A percentile compares a stretch with the other conserved stretches of the same genome.
Conservation (phyloP, 768 basidiomycete species). For the Naematelia aurantialba region DNA sequence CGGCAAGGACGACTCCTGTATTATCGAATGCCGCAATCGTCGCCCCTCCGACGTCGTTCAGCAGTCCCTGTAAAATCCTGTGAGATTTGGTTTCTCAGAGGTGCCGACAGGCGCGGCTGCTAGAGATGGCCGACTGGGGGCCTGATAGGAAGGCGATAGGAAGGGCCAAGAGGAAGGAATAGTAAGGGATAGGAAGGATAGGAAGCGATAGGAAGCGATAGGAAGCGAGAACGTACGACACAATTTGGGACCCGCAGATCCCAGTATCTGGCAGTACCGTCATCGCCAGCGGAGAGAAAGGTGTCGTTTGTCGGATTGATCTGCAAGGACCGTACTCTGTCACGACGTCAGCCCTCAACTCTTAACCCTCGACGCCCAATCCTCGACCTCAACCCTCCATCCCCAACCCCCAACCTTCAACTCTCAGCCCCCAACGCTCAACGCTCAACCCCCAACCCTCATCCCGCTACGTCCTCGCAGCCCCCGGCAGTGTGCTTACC, state of each 20-base stretch:
- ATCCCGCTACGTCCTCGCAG: neutral
- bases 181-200: neutral
- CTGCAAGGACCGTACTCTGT: slow-evolving; percentile 80
- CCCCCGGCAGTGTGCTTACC: too few relatives aligned
- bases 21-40: slow-evolving; percentile 42
- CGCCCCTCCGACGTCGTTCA: slow-evolving; percentile 45
- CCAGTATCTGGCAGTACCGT: slow-evolving; percentile 94
- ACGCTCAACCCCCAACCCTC: too few relatives aligned
- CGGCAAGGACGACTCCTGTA: slow-evolving; percentile 39
- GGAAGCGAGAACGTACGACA: slow-evolving; percentile 52
- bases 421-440: too few relatives aligned
- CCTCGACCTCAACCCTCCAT: too few relatives aligned
- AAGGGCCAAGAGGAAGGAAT: neutral
- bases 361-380: too few relatives aligned
- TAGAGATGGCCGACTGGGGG: too few relatives aligned
- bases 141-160: too few relatives aligned
- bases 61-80: slow-evolving; percentile 27
- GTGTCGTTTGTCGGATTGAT: slow-evolving; percentile 89
- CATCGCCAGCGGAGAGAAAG: slow-evolving; percentile 90
- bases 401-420: too few relatives aligned
- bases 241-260: slow-evolving; percentile 77
- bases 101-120: too few relatives aligned
- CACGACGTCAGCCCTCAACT: too few relatives aligned
- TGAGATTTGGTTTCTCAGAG: too few relatives aligned
- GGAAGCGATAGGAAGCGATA: too few relatives aligned